Base-by-base conservation (phyloP, 257 asterid species). In the Solanum boliviense region DNA sequence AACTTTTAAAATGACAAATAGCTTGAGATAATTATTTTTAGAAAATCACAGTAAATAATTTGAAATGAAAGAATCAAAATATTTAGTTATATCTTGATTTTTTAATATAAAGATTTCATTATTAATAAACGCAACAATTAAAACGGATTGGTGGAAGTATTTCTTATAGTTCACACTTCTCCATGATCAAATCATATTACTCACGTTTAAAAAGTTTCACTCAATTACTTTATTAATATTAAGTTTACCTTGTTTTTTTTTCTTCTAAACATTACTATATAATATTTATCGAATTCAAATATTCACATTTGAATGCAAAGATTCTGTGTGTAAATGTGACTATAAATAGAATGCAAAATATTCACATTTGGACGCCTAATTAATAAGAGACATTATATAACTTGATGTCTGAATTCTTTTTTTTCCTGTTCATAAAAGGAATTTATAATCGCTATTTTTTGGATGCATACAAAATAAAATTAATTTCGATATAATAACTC, bases 401-500 rank as follows among this genome's bases (percentile, higher is more conserved):
- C 27, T 58, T 58, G 27, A 58, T 21, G 68, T 58, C 46, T 41
- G 48, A 11, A 41, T 41, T 41, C 46, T 52, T 56, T 56, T 52
- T 1, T 18, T 6, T 18, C n/a, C 18, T 16, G 65, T 18, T 56
- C 0, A 18, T 56, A 16, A 18, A 41, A 41, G n/a, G 4, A 3
- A 18, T 18, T 18, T 7, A 52, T 52, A 20, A 18, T 0, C 0
- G 11, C n/a, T 56, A 56, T 20, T 18, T 56, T 18, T 56, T 21
- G 0, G 4, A 56, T 56, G 65, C 68, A 8, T 0, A 9, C 3
- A 3, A n/a, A 5, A 10, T 10, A 23, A 62, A 23, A 23, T 62
- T 3, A 1, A 10, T 29, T 67, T 2, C 0, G 0, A 13, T 12
- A 5, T 67, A 25, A 5, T 25, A 25, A 4, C 4, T 5, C 9